Base-by-base conservation (phyloP, 148 eudicot species). In the Dianthus caryophyllus region DNA sequence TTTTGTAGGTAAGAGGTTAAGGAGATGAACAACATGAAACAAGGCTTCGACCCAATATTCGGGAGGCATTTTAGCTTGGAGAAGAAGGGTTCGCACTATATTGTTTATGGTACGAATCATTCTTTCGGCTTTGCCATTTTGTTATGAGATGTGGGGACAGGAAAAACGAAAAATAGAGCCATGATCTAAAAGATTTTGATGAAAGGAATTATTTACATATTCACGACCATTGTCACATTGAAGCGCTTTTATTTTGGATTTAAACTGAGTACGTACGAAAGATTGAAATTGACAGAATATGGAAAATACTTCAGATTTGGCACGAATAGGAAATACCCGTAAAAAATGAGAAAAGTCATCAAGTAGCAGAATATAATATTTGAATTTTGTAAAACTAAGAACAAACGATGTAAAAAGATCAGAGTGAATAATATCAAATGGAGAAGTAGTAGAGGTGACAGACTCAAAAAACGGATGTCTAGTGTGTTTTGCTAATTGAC, bases 181-280 rank as follows among this genome's bases (percentile, higher is more conserved):
- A 18, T 2, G 54, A 50, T 5, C 18, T 50, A 18, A 50, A 8
- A 50, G 2, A 50, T 50, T 50, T n/a, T n/a, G n/a, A n/a, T n/a
- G n/a, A n/a, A n/a, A n/a, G n/a, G n/a, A n/a, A n/a, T n/a, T n/a
- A n/a, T n/a, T n/a, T n/a, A n/a, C n/a, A n/a, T n/a, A n/a, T n/a
- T n/a, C 54, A 2, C 54, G 44, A 11, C 64, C 64, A 60, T 60
- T 60, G 8, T 60, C 64, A 60, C 64, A 60, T 60, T 60, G 64
- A 22, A 60, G 0, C 0, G 21, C n/a, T 39, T 41, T 61, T 2
- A 62, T 62, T 4, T 14, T 14, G 1, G 12, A 9, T 0, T 62
- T 25, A 21, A 62, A 62, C 22, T 62, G 50, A 0, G 65, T 62
- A 2, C 17, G 16, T 0, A 62, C 36, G 1, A 1, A 47, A 0